Evolutionary conservation across 192 early-diverging fungal species (phyloP).

Genomic region (Chytriomyces confervae): DNA sequence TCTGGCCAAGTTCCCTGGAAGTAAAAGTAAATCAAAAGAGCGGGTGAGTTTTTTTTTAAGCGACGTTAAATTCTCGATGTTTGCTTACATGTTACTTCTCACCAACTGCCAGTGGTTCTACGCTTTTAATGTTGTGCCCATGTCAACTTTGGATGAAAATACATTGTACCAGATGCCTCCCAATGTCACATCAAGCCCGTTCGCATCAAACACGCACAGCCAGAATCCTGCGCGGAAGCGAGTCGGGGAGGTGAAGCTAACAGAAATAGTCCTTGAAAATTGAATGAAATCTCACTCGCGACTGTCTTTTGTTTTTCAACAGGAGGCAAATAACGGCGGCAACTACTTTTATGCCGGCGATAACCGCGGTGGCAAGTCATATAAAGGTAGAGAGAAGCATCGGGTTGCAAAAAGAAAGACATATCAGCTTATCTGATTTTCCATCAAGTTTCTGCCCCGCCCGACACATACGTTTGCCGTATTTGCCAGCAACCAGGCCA

Average conservation of each 20-base stretch:
- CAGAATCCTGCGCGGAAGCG: no score
- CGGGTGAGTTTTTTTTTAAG: constrained; percentile 46
- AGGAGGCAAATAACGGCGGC: no score
- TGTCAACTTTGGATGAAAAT: constrained; percentile 51
- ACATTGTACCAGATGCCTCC: constrained; percentile 45
- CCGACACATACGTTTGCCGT: constrained; percentile 54
- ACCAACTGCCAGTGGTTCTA: constrained; percentile 79
- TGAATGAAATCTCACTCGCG: no score
- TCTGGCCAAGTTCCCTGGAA: constrained; percentile 69
- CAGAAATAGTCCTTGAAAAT: no score
- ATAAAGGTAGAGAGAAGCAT: no score
- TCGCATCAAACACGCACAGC: not conserved
- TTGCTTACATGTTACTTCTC: not conserved
- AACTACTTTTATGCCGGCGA: no score
- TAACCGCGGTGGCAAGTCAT: no score
- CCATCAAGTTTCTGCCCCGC: constrained; percentile 34
- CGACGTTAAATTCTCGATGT: not conserved
- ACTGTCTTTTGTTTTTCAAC: no score
- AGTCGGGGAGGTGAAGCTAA: no score
- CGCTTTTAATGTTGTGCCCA: constrained; percentile 82
- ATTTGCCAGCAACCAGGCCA: constrained; percentile 59
- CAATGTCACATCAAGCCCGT: constrained; percentile 61
- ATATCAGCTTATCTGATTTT: not conserved
- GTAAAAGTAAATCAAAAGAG: constrained; percentile 60
- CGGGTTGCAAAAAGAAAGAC: no score